A percentile compares a stretch with the other conserved stretches of the same genome.
phyloP scores from a whole-genome alignment of 257 asterid genomes.

The Salvia splendens region DNA sequence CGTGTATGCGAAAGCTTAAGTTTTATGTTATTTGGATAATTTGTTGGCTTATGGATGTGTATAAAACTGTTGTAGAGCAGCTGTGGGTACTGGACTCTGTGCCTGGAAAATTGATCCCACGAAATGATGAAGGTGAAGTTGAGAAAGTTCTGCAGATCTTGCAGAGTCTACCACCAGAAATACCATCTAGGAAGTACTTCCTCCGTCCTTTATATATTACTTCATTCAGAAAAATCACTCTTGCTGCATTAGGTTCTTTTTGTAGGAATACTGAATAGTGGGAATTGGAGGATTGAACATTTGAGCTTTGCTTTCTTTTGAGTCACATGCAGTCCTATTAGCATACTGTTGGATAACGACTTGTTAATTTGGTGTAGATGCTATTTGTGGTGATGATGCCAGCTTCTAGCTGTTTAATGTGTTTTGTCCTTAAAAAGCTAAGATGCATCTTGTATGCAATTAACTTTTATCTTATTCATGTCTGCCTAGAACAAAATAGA shows the following conservation, averaged over 20 bases:
- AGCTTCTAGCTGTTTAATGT: constrained; percentile 21
- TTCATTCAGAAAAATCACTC: constrained; percentile 8
- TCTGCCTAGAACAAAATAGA: not conserved
- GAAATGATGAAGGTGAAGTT: constrained; percentile 76
- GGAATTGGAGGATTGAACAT: not conserved
- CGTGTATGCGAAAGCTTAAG: not conserved
- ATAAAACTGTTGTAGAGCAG: constrained; percentile 68
- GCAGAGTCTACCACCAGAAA: constrained; percentile 62
- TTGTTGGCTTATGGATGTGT: constrained; percentile 35
- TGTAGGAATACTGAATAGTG: not conserved
- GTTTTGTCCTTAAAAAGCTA: constrained; percentile 17
- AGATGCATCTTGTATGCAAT: not conserved
- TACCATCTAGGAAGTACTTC: constrained; percentile 79
- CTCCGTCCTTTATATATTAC: constrained; percentile 23
- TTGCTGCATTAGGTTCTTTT: constrained; percentile 7
- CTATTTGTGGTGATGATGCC: not conserved
- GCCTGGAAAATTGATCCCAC: constrained; percentile 68
- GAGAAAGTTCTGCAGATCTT: constrained; percentile 78
- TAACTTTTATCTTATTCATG: not conserved
- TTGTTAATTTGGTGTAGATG: not conserved
- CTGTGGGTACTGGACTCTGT: constrained; percentile 93
- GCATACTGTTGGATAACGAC: not conserved
- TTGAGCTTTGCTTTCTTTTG: constrained; percentile 5
- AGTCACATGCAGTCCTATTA: not conserved
- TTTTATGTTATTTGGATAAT: constrained; percentile 16